phyloP scores from a whole-genome alignment of 2,329 filamentous ascomycete species.

The Penicillium palitans region DNA sequence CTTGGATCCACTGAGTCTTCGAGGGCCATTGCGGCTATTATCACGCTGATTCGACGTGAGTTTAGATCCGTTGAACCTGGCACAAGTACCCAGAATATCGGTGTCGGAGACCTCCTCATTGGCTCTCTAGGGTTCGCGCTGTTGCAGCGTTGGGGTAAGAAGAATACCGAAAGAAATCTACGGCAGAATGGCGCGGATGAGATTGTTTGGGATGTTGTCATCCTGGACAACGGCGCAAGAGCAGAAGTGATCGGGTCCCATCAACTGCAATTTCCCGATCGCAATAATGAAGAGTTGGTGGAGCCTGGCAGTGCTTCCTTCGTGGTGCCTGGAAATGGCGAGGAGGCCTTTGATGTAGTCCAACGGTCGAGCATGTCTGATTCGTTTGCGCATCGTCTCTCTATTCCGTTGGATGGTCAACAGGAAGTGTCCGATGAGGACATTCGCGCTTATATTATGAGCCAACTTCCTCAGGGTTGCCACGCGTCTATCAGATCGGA shows the following conservation, averaged over 20 bases:
- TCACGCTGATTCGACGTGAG: conserved; percentile 49
- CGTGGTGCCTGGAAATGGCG: conserved; percentile 38
- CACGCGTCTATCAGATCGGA: conserved; percentile 47
- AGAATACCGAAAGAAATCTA: conserved; percentile 44
- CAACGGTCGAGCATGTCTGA: conserved; percentile 32
- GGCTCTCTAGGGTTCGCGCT: conserved; percentile 49
- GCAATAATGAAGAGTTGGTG: conserved; percentile 48
- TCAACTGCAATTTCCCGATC: conserved; percentile 32
- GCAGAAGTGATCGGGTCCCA: conserved; percentile 50
- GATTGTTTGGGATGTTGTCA: conserved; percentile 51
- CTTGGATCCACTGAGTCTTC: conserved; percentile 52
- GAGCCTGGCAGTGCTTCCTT: conserved; percentile 56
- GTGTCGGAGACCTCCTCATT: conserved; percentile 46
- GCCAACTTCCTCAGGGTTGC: conserved; percentile 45
- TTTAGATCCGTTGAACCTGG: conserved; percentile 41
- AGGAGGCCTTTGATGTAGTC: conserved; percentile 42
- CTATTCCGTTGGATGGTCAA: conserved; percentile 38
- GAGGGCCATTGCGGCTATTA: conserved; percentile 50
- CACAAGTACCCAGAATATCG: conserved; percentile 39
- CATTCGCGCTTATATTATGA: conserved; percentile 50
- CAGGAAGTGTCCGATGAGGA: conserved; percentile 47
- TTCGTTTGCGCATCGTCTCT: conserved; percentile 29
- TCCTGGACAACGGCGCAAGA: conserved; percentile 48
- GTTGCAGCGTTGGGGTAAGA: conserved; percentile 49
- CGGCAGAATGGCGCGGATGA: conserved; percentile 46